Evolutionary conservation across 805 yeast species (phyloP).

Genomic region (Pichia heedii): DNA sequence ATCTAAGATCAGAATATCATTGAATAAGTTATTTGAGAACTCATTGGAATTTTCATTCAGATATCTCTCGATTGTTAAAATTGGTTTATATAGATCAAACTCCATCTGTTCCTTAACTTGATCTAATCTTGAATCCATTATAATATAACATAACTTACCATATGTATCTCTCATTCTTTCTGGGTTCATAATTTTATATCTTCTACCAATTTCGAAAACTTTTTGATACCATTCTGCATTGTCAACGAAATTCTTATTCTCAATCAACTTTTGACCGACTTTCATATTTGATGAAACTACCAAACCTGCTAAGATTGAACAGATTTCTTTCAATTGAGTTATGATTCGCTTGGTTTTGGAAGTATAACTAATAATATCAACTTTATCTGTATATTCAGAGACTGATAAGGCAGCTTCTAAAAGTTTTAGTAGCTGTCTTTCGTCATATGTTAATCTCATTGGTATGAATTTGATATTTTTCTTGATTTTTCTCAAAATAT

Average conservation of each 20-base stretch:
- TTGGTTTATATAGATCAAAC: slow-evolving; percentile 66
- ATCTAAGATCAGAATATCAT: slow-evolving; percentile 47
- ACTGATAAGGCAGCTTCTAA: slow-evolving; percentile 72
- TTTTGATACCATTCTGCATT: slow-evolving; percentile 66
- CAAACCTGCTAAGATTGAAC: slow-evolving; percentile 69
- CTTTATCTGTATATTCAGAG: slow-evolving; percentile 71
- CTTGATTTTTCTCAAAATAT: slow-evolving; percentile 29
- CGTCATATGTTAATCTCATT: slow-evolving; percentile 56
- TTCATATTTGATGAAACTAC: slow-evolving; percentile 73
- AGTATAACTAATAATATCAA: slow-evolving; percentile 57
- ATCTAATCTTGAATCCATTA: slow-evolving; percentile 73
- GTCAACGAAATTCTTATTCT: slow-evolving; percentile 57
- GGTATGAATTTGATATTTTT: slow-evolving; percentile 52
- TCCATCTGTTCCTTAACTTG: slow-evolving; percentile 65
- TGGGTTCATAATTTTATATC: slow-evolving; percentile 80
- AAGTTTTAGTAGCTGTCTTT: slow-evolving; percentile 56
- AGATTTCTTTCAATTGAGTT: slow-evolving; percentile 62
- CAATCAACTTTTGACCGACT: slow-evolving; percentile 53
- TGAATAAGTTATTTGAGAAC: slow-evolving; percentile 35
- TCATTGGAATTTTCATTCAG: slow-evolving; percentile 20
- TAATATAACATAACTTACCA: slow-evolving; percentile 75
- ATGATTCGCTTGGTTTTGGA: slow-evolving; percentile 67
- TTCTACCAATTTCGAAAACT: slow-evolving; percentile 68
- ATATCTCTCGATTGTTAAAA: slow-evolving; percentile 44
- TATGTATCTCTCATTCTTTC: slow-evolving; percentile 71